Conservation (phyloP, 148 eudicot species). For the Nepenthes mirabilis region DNA sequence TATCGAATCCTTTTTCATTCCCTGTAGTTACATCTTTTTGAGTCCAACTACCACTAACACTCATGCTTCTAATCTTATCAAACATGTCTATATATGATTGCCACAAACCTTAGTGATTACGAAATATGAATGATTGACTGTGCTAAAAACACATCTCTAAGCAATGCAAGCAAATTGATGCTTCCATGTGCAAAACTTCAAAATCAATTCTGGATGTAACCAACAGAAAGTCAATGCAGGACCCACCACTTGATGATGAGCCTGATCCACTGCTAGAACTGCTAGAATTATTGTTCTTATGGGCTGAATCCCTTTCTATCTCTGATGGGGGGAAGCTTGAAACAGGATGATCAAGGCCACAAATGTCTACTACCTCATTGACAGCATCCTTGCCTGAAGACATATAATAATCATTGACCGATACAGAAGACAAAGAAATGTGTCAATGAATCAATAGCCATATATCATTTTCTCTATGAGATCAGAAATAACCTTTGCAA, state of each 20-base stretch:
- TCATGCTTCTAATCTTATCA: too few species aligned
- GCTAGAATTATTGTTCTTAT: slow-evolving; percentile 49
- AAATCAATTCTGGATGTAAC: too few species aligned
- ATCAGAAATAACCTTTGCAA: slow-evolving; percentile 38
- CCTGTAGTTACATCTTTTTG: too few species aligned
- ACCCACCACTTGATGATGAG: slow-evolving; percentile 75
- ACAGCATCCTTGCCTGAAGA: slow-evolving; percentile 45
- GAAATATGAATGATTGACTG: too few species aligned
- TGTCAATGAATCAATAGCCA: not conserved
- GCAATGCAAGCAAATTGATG: too few species aligned
- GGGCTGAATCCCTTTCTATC: slow-evolving; percentile 48
- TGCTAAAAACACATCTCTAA: too few species aligned
- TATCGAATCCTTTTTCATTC: too few species aligned
- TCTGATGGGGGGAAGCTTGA: slow-evolving; percentile 62
- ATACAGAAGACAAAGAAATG: not conserved
- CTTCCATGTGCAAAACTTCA: too few species aligned
- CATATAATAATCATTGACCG: not conserved
- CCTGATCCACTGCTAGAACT: slow-evolving; percentile 69
- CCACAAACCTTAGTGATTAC: too few species aligned
- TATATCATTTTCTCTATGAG: not conserved
- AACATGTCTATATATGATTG: too few species aligned
- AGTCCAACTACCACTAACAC: too few species aligned
- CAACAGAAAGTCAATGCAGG: slow-evolving; percentile 7
- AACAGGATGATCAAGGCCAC: slow-evolving; percentile 71
- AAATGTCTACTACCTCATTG: slow-evolving; percentile 80